Percentiles rank a stretch among this genome's conserved stretches.
phyloP scores from a whole-genome alignment of 805 yeast genomes.

The Teunomyces atbi region DNA sequence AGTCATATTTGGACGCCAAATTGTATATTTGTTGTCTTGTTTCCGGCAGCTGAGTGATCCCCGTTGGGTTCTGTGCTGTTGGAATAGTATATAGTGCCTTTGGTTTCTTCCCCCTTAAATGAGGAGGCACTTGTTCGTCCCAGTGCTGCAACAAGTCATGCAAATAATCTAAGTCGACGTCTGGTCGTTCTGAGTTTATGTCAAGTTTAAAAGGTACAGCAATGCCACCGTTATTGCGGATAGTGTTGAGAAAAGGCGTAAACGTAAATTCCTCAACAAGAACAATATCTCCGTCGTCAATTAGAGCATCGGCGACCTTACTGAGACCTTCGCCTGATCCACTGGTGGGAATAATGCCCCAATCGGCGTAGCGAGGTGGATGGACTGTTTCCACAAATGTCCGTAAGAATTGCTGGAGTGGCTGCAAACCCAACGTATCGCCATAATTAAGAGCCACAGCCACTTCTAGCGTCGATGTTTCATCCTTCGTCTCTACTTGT shows the following conservation, averaged over 20 bases:
- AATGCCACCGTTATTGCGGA: constrained; percentile 4
- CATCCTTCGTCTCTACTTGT: neutral
- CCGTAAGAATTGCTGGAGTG: neutral
- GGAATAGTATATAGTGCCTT: constrained; percentile 17
- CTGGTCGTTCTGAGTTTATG: neutral
- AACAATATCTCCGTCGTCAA: constrained; percentile 7
- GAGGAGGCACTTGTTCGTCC: constrained; percentile 1
- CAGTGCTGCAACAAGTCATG: constrained; percentile 4
- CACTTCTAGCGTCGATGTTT: neutral
- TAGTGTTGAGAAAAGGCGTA: constrained; percentile 6
- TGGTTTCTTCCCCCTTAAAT: constrained; percentile 4
- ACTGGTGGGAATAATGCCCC: constrained; percentile 4
- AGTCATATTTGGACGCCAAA: constrained; percentile 15
- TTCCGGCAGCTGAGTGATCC: constrained; percentile 15
- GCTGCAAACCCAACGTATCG: neutral
- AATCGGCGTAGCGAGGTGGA: constrained; percentile 4
- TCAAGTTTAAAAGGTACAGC: constrained; percentile 3
- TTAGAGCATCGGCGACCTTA: constrained; percentile 6
- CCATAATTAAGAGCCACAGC: constrained; percentile 5
- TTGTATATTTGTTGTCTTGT: constrained; percentile 13
- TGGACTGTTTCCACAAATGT: neutral
- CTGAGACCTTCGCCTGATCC: constrained; percentile 8
- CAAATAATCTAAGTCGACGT: constrained; percentile 6
- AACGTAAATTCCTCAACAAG: constrained; percentile 8
- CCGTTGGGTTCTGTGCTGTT: constrained; percentile 19